Base-by-base conservation (phyloP, 495 filamentous ascomycete species). In the Endocarpon pusillum region DNA sequence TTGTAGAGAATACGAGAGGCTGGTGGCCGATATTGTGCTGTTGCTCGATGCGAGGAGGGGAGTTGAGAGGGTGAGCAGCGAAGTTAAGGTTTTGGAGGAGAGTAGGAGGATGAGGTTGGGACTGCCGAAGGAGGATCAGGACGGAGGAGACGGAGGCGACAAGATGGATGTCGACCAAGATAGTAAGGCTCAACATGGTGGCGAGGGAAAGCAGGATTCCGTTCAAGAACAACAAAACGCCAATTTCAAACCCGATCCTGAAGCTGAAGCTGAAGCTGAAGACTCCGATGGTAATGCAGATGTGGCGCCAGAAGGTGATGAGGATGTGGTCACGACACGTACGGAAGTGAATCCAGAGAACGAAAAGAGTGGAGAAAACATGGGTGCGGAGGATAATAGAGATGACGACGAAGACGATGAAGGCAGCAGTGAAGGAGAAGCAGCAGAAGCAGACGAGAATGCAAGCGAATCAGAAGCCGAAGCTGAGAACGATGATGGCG, bases 31-130 rank as follows among this genome's bases (percentile, higher is more conserved):
- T 11, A 82, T 97, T 28, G 70, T 75, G 21, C 49, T 67, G 9
- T 54, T 97, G 12, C 64, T 97, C 1, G 89, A 97, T 42, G 61
- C 78, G 8, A 62, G 82, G 36, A 94, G 94, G 57, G 53, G 84
- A 7, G 59, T 66, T 3, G 89, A 97, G 52, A 92, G 91, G 54
- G 56, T 94, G 0, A 80, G 86, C 34, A 72, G 70, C 9, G 89
- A 97, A 57, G 71, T 91, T 34, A 71, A 69, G 37, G 58, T 91
- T 2, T 59, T 80, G 30, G 70, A 73, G 49, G 71, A 71, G 11
- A 19, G 72, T 61, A 58, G 62, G 64, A 42, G 71, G 66, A 0
- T 73, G 78, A 42, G 57, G 69, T 36, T 77, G 76, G 42, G 52
- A 19, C 39, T 39, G 37, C 18, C 12, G 37, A 40, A 14, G 37